phyloP scores from a whole-genome alignment of 441 rosid species.

The Euphorbia corollata region DNA sequence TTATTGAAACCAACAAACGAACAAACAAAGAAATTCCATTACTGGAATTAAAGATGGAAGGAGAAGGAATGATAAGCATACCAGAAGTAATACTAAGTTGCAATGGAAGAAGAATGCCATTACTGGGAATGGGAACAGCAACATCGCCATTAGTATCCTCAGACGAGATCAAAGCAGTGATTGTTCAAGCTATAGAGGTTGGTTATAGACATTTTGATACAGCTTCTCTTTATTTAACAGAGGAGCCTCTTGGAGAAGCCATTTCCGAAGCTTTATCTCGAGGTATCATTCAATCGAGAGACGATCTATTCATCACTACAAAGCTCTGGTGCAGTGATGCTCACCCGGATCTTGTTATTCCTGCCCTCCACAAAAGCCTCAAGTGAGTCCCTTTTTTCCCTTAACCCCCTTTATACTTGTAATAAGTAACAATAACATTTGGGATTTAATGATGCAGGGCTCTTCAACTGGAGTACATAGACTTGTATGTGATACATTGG shows the following conservation, averaged over 20 bases:
- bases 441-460: constrained; percentile 22
- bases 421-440: neutral
- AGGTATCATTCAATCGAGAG: constrained; percentile 39
- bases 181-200: constrained; percentile 43
- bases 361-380: constrained; percentile 42
- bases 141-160: constrained; percentile 28
- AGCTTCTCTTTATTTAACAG: constrained; percentile 38
- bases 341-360: constrained; percentile 41
- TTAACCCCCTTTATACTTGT: no score
- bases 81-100: constrained; percentile 26
- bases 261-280: constrained; percentile 40
- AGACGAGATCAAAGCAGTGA: constrained; percentile 28
- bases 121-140: constrained; percentile 40
- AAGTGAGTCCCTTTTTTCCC: constrained; percentile 18
- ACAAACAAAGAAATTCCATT: neutral
- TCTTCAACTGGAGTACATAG: constrained; percentile 38
- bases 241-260: constrained; percentile 56
- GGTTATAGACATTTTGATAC: constrained; percentile 61
- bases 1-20: no score
- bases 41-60: neutral
- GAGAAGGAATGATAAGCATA: constrained; percentile 13
- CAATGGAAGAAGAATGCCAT: constrained; percentile 30
- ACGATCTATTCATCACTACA: constrained; percentile 48
- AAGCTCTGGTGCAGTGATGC: constrained; percentile 60
- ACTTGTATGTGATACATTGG: constrained; percentile 45